phyloP scores from a whole-genome alignment of 1,284 basidiomycete genomes.

The Ustilago crameri region DNA sequence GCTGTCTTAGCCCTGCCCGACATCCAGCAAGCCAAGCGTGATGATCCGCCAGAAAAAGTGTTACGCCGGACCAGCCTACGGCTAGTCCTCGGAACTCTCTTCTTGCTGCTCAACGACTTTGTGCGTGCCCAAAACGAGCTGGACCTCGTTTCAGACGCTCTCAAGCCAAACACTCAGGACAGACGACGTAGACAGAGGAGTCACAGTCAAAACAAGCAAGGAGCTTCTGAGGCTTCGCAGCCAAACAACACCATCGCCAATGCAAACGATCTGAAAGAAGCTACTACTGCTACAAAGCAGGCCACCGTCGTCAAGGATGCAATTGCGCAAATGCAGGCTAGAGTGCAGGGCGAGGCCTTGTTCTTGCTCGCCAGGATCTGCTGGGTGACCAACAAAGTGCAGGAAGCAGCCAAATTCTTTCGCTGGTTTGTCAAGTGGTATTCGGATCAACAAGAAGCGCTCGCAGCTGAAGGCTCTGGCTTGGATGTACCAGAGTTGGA shows the following conservation, averaged over 20 bases:
- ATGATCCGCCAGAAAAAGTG: constrained; percentile 2
- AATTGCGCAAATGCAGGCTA: constrained; percentile 15
- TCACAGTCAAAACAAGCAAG: neutral
- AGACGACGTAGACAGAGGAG: neutral
- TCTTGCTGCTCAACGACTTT: constrained; percentile 17
- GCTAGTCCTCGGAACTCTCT: constrained; percentile 26
- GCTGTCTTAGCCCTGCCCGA: constrained; percentile 40
- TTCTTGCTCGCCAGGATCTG: constrained; percentile 29
- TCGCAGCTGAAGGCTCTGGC: neutral
- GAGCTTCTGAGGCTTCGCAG: no score
- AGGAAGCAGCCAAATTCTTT: constrained; percentile 32
- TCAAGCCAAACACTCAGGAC: constrained; percentile 9
- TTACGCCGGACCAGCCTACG: constrained; percentile 26
- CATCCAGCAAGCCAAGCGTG: constrained; percentile 9
- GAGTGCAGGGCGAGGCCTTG: constrained; percentile 36
- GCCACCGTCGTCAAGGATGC: neutral
- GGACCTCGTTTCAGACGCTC: constrained; percentile 34
- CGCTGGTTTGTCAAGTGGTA: constrained; percentile 41
- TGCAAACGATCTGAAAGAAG: neutral
- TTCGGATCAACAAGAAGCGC: constrained; percentile 22
- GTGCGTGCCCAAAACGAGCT: constrained; percentile 40
- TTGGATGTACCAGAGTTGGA: constrained; percentile 24
- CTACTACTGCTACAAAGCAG: neutral
- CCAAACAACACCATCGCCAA: neutral
- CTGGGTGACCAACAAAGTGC: constrained; percentile 32